Evolutionary conservation across 768 basidiomycete genomes (phyloP).

Genomic region (Termitomyces sp.): DNA sequence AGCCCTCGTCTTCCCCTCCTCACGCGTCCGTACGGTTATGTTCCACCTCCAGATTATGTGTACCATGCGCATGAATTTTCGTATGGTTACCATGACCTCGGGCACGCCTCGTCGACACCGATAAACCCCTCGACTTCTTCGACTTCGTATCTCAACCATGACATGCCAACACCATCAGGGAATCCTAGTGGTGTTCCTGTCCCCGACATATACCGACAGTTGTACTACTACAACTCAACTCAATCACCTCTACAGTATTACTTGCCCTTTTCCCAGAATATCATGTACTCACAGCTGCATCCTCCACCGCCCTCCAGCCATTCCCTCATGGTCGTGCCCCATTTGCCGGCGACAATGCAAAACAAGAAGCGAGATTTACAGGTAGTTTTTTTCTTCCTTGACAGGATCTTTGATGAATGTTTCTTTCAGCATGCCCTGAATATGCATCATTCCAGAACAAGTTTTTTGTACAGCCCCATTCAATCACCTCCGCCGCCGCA

Average conservation of each 20-base stretch:
- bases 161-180: conserved; percentile 7
- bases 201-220: conserved; percentile 36
- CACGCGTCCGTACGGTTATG: conserved; percentile 42
- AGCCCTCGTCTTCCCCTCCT: conserved; percentile 35
- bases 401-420: conserved; percentile 6
- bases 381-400: conserved; percentile 24
- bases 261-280: conserved; percentile 49
- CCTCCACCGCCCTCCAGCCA: conserved; percentile 17
- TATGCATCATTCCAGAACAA: conserved; percentile 36
- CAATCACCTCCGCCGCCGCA: conserved; percentile 38
- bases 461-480: conserved; percentile 34
- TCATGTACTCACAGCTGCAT: conserved; percentile 49
- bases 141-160: conserved; percentile 37
- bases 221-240: conserved; percentile 51
- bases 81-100: conserved; percentile 51
- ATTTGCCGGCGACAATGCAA: conserved; percentile 33
- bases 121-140: conserved; percentile 37
- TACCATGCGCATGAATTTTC: conserved; percentile 51
- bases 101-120: conserved; percentile 41
- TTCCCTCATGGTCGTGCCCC: conserved; percentile 49
- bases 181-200: conserved; percentile 29
- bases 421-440: conserved; percentile 15
- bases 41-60: conserved; percentile 49
- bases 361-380: conserved; percentile 58
- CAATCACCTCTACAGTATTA: conserved; percentile 55